A percentile compares a stretch with the other conserved stretches of the same genome.
Conservation (phyloP, 192 early-diverging fungal genomes). For the Allomyces arbusculus region DNA sequence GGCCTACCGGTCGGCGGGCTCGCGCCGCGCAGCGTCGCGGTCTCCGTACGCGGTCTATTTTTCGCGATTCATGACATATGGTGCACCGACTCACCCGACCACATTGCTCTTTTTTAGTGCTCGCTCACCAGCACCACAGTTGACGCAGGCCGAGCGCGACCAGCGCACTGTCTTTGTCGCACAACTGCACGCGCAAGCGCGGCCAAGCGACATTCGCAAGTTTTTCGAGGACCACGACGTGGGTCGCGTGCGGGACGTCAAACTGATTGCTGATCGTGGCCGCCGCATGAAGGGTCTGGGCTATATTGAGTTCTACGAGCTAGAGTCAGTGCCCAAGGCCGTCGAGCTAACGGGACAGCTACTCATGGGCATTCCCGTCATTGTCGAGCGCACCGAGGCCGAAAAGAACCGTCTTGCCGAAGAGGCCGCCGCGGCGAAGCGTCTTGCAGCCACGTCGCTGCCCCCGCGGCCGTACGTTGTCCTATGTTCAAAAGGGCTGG, state of each 20-base stretch:
- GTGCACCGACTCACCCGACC: too few species aligned
- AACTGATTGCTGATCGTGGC: conserved; percentile 64
- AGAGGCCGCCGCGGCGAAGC: too few species aligned
- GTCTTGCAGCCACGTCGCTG: too few species aligned
- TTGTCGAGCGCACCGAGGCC: conserved; percentile 74
- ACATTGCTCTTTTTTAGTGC: too few species aligned
- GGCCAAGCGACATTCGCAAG: conserved; percentile 56
- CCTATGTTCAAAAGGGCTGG: too few species aligned
- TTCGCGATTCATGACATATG: too few species aligned
- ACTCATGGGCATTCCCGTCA: conserved; percentile 82
- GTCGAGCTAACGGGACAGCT: conserved; percentile 62
- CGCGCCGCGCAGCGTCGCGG: too few species aligned
- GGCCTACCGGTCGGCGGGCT: too few species aligned
- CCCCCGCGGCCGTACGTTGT: too few species aligned
- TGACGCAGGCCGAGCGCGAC: conserved; percentile 60
- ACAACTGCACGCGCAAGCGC: conserved; percentile 69
- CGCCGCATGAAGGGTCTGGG: conserved; percentile 80
- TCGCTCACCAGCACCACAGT: conserved; percentile 22
- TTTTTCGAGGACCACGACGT: conserved; percentile 49
- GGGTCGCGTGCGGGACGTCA: conserved; percentile 71
- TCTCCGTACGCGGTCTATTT: too few species aligned
- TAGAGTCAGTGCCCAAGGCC: conserved; percentile 60
- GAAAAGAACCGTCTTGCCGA: conserved; percentile 63
- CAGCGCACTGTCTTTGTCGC: conserved; percentile 85
- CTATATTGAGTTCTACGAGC: conserved; percentile 89